A percentile compares a stretch with the other conserved stretches of the same genome.
Conservation (phyloP, 2,329 filamentous ascomycete species). For the Diaporthe sp. region DNA sequence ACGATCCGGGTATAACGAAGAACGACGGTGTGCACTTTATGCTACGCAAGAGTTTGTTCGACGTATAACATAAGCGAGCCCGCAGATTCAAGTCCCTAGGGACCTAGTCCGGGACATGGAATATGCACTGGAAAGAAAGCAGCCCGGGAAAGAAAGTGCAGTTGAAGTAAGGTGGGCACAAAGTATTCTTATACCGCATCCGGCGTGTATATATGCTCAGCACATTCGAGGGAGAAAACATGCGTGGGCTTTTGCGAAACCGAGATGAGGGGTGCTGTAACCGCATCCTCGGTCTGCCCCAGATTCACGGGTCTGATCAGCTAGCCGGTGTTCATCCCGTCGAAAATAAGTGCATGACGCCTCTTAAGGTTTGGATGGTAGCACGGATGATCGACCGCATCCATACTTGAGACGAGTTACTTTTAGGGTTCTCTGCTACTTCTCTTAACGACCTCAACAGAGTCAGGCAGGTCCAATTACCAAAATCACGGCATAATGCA, state of each 20-base stretch:
- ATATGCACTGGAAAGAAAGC: not conserved
- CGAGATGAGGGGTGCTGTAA: not conserved
- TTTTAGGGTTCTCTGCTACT: not conserved
- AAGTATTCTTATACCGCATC: not conserved
- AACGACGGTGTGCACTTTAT: not conserved
- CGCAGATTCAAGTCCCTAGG: not conserved
- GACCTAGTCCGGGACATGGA: too few relatives aligned
- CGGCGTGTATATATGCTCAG: not conserved
- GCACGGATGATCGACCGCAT: not conserved
- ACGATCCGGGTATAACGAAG: not conserved
- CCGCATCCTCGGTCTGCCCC: not conserved
- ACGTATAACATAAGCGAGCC: not conserved
- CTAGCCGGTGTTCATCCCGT: not conserved
- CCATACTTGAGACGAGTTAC: not conserved
- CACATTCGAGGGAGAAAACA: not conserved
- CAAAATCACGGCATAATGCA: not conserved
- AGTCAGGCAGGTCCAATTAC: not conserved
- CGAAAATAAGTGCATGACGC: not conserved
- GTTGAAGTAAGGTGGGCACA: not conserved
- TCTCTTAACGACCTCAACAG: too few relatives aligned
- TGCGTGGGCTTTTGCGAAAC: not conserved
- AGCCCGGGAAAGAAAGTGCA: not conserved
- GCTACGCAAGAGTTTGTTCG: not conserved
- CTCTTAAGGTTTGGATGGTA: slow-evolving; percentile 14
- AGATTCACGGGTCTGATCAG: not conserved